Evolutionary conservation across 2,329 filamentous ascomycete species (phyloP), one percentile per base, ranked within the genome.

Genomic region (Cercospora brassicicola): DNA sequence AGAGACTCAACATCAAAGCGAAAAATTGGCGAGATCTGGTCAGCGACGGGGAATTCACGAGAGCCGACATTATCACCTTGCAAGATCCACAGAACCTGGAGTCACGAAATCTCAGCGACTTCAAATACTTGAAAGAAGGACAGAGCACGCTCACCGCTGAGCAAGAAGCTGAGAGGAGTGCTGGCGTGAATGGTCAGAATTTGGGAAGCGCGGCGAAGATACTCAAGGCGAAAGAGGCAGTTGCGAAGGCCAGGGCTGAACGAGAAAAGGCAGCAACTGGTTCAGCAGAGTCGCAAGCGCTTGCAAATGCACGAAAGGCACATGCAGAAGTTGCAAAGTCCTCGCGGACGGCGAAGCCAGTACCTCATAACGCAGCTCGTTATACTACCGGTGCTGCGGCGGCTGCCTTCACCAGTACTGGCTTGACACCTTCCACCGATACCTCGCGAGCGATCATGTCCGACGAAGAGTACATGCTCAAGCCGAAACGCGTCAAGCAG

Each of bases 401-500:
- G 1, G 94, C 94, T 7, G 96, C 93, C 69, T 96, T 98, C 80
- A 99, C 95, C 7, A 96, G 92, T 73, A 99, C 95, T 0, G 94
- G 95, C 4, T 82, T 99, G 62, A 97, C 94, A 0, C 94, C 94
- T 0, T 91, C 96, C 77, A 99, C 95, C 0, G 94, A 91, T 65
- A 91, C 88, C 73, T 93, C 96, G 76, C 87, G 94, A 64, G 94
- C 95, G 3, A 83, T 96, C 57, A 85, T 99, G 57, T 92, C 91
- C 0, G 93, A 97, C 71, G 95, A 99, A 81, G 94, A 98, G 78
- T 99, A 94, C 81, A 96, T 99, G 91, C 86, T 99, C 64, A 93
- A 92, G 79, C 93, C 94, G 6, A 91, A 90, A 75, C 89, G 93
- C 48, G 89, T 99, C 68, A 97, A 96, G 81, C 88, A 87, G 73